phyloP scores from a whole-genome alignment of 2,329 filamentous ascomycete genomes.

The Bertia moriformis region DNA sequence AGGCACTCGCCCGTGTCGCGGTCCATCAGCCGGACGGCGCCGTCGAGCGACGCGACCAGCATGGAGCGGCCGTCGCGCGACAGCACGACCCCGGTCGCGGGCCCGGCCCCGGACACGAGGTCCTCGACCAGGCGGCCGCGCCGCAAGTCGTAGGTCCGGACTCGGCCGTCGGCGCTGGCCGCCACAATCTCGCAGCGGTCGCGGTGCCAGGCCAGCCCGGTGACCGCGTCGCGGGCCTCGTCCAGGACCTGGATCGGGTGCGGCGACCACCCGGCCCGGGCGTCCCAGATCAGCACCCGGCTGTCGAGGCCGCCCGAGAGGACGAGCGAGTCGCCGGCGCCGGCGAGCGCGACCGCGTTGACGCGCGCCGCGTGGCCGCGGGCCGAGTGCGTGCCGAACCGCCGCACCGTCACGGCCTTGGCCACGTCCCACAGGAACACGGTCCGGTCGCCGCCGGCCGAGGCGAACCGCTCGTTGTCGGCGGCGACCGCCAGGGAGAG shows the following conservation, averaged over 20 bases:
- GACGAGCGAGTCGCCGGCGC: conserved; percentile 59
- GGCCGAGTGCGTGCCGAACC: conserved; percentile 41
- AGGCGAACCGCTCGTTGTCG: conserved; percentile 75
- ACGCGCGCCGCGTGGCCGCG: conserved; percentile 34
- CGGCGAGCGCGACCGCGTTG: conserved; percentile 67
- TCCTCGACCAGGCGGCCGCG: conserved; percentile 60
- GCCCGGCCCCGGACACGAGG: conserved; percentile 45
- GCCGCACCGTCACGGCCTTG: conserved; percentile 60
- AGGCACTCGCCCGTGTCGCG: conserved; percentile 59
- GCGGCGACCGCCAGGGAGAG: conserved; percentile 61
- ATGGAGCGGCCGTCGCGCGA: conserved; percentile 62
- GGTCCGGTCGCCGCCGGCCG: conserved; percentile 74
- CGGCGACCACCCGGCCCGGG: conserved; percentile 27
- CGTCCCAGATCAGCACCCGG: conserved; percentile 64
- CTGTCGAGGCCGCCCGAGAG: conserved; percentile 61
- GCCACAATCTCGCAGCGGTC: conserved; percentile 49
- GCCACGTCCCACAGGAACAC: conserved; percentile 94
- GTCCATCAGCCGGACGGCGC: conserved; percentile 68
- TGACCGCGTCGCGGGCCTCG: conserved; percentile 61
- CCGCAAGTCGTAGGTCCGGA: conserved; percentile 69
- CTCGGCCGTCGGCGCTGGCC: conserved; percentile 72
- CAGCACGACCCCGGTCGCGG: conserved; percentile 65
- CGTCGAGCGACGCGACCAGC: conserved; percentile 64
- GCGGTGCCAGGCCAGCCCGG: conserved; percentile 19
- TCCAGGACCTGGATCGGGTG: conserved; percentile 59